Base-by-base conservation (phyloP, 345 rosid genomes). In the Aquilaria malaccensis region DNA sequence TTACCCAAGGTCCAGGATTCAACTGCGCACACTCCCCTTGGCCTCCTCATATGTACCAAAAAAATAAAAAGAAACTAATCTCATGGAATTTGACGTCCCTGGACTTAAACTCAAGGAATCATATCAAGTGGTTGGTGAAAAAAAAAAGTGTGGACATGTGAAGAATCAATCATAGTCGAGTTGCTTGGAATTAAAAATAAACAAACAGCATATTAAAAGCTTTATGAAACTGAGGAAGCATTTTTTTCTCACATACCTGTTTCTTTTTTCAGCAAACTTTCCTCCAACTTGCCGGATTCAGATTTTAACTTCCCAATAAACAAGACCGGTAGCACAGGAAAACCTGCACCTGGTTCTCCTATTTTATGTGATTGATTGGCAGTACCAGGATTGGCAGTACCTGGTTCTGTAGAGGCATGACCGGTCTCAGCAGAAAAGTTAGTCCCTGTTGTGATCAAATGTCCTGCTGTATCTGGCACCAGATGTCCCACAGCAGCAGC, bases 321-420 rank as follows among this genome's bases (percentile, higher is more conserved):
- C 47, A 66, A 11, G 6, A 51, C 55, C 58, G 55, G 56, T 57
- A 72, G 22, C 22, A 22, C 22, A 22, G 22, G 50, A 66, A 66
- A 66, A 70, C 56, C 14, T 60, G 43, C 33, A 50, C 70, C 32
- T 59, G 69, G 65, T 50, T 54, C 61, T 58, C 32, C 73, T 30
- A 55, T 52, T 46, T 73, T 70, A 60, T 14, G 59, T 0, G 75
- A 58, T 59, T 69, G 70, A 55, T 67, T 51, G 33, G 50, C 61
- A 29, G 71, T 63, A 10, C 51, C 64, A 66, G 7, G 43, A 9
- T 49, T 57, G 59, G 63, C 47, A 53, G 56, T 52, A 31, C 56
- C 71, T 63, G 61, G 58, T 6, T 30, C 64, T 65, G 67, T 11
- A 4, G 45, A 3, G n/a, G 52, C 30, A 13, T 45, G 55, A 46